Base-by-base conservation (phyloP, 208 protist species). In the Trypanosoma platydactyli region DNA sequence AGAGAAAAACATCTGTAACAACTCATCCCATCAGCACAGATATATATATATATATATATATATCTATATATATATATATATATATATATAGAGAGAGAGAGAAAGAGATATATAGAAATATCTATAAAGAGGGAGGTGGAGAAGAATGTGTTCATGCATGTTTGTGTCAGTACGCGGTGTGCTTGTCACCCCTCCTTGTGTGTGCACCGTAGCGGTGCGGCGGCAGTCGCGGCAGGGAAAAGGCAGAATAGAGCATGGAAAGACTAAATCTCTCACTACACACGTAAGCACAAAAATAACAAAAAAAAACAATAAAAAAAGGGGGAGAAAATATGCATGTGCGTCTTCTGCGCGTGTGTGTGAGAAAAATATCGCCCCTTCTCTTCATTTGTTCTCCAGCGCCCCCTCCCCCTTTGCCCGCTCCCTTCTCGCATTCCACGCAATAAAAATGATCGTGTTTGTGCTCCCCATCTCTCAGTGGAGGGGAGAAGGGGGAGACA, bases 21-120 rank as follows among this genome's bases (percentile, higher is more conserved):
- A 30, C 20, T 24, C 48, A 27, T 40, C 22, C 33, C 49, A 22
- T 42, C 52, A 3, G 13, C 22, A 15, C n/a, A 15, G 13, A 62
- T 27, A 62, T 53, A 64, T 24, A 63, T 35, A 63, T 49, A 52
- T 30, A 63, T 63, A 30, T 38, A 63, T 53, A 52, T 51, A 63
- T 63, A 63, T 51, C 24, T 52, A 49, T 52, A 51, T 52, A 53
- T 27, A 48, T 54, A 65, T 50, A 61, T 52, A 22, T 77, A 45
- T 44, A 55, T 33, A 20, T 45, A 25, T 41, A 38, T 5, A n/a
- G n/a, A 24, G 59, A 7, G 6, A 16, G 72, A 71, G 55, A 49
- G 44, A 55, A 51, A 63, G 62, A 77, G 33, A 38, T 11, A 9
- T 9, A 38, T 11, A 38, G 33, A 60, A 55, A 71, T 30, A 41